Evolutionary conservation across 202 grass and related monocot species (phyloP).

Genomic region (Setaria viridis): DNA sequence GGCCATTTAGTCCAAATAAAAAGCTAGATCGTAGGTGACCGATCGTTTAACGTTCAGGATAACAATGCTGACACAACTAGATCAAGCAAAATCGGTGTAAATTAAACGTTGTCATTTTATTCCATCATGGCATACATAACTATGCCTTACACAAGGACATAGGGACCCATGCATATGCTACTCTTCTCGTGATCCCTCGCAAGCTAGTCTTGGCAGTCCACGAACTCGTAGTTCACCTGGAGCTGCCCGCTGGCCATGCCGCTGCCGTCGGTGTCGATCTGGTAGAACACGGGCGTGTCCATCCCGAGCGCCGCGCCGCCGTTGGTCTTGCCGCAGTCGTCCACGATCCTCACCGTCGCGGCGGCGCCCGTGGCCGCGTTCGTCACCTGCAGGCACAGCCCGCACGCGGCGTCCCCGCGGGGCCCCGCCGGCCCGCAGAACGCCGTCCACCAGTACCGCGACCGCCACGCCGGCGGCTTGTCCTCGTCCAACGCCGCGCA

Average conservation of each 20-base stretch:
- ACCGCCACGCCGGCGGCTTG: slow-evolving; percentile 4
- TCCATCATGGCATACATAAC: too few species aligned
- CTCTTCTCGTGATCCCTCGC: too few species aligned
- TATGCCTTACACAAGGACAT: too few species aligned
- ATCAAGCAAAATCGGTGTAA: too few species aligned
- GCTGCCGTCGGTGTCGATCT: background rate
- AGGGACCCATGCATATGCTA: too few species aligned
- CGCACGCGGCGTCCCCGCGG: background rate
- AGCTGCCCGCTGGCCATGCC: slow-evolving; percentile 37
- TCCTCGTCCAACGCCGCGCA: background rate
- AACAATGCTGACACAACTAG: too few species aligned
- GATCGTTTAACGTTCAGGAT: too few species aligned
- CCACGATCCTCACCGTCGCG: background rate
- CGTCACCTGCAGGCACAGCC: background rate
- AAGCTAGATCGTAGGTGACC: too few species aligned
- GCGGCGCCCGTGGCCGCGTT: background rate
- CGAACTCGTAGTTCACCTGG: slow-evolving; percentile 54
- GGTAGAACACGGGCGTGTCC: slow-evolving; percentile 4
- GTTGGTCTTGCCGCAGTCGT: background rate
- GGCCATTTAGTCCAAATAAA: too few species aligned
- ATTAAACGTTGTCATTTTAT: too few species aligned
- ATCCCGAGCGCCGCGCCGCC: background rate
- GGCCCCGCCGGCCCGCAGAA: background rate
- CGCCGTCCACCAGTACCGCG: background rate
- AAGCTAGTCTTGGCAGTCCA: slow-evolving; percentile 32